These are phyloP conservation scores for Boletus sp. DNA, from an alignment of 768 basidiomycete species.

Conservation along the genomic window DNA sequence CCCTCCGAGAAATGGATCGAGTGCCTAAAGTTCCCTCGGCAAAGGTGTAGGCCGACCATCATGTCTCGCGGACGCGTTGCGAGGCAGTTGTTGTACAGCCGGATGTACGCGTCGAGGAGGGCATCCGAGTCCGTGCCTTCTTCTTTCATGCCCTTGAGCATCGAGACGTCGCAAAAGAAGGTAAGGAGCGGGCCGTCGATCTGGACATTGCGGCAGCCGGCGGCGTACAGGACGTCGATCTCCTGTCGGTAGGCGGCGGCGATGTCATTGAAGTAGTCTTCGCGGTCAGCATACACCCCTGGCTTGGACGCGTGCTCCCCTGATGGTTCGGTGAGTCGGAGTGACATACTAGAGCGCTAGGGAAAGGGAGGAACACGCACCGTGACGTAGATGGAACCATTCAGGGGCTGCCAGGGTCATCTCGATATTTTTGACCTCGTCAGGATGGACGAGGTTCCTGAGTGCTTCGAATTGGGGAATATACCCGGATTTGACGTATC, in stretches of 20 bases:
- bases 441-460: conserved; percentile 53
- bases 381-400: conserved; percentile 71
- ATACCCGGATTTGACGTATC: conserved; percentile 59
- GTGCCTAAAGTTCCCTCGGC: conserved; percentile 37
- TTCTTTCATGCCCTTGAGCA: conserved; percentile 55
- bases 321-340: background rate
- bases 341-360: background rate
- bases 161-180: conserved; percentile 65
- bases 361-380: conserved; percentile 28
- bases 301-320: conserved; percentile 24
- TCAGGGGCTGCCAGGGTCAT: conserved; percentile 69
- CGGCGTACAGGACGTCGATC: conserved; percentile 42
- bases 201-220: conserved; percentile 44
- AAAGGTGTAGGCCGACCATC: conserved; percentile 43
- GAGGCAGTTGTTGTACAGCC: conserved; percentile 40
- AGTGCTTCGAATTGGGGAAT: conserved; percentile 61
- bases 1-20: conserved; percentile 45
- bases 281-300: conserved; percentile 23
- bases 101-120: conserved; percentile 59
- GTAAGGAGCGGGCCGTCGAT: conserved; percentile 48
- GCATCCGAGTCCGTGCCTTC: conserved; percentile 60
- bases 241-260: conserved; percentile 46
- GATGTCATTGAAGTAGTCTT: conserved; percentile 50
- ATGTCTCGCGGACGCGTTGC: conserved; percentile 38
- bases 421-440: conserved; percentile 69